Evolutionary conservation across 75 land plant genomes (phyloP), one percentile per base, ranked within the genome.

Genomic region (Selaginella moellendorffii): DNA sequence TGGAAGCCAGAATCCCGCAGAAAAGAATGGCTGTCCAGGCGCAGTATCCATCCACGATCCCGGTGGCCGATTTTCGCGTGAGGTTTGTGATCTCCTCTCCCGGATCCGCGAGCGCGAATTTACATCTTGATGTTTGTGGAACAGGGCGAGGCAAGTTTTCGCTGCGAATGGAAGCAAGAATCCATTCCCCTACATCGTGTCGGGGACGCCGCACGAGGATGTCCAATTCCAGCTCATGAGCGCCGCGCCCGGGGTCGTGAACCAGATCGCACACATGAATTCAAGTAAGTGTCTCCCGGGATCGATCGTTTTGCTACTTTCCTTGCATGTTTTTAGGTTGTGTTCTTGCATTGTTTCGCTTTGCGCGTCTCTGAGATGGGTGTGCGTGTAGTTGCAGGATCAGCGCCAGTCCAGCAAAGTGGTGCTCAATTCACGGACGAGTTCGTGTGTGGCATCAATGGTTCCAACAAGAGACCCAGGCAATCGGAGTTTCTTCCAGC

Each of bases 21-120:
- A n/a, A 56, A 24, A 56, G 23, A 31, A 78, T 78, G 80, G n/a
- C 77, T 1, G 72, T 78, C 26, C 80, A 78, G 2, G 77, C 80
- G 26, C 80, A 78, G 29, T 52, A 74, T 31, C 72, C 77, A 23
- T 66, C 73, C 2, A 78, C 61, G 24, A 30, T 54, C n/a, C 63
- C 72, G 26, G 28, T 68, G 14, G 30, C 74, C 10, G 74, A 72
- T 28, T 22, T 69, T 27, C 52, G 64, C 10, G 56, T 20, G 69
- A 54, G 71, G 64, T 73, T 12, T 54, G 62, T 5, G 61, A 5
- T 19, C n/a, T n/a, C n/a, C n/a, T n/a, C n/a, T n/a, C n/a, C n/a
- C n/a, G n/a, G n/a, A n/a, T n/a, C n/a, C n/a, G n/a, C n/a, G n/a
- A n/a, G n/a, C 24, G 21, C 24, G 59, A 19, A 19, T 56, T 56